Evolutionary conservation across 805 yeast species (phyloP), one percentile per base, ranked within the genome.

Genomic region (Starmerella stigmatis): DNA sequence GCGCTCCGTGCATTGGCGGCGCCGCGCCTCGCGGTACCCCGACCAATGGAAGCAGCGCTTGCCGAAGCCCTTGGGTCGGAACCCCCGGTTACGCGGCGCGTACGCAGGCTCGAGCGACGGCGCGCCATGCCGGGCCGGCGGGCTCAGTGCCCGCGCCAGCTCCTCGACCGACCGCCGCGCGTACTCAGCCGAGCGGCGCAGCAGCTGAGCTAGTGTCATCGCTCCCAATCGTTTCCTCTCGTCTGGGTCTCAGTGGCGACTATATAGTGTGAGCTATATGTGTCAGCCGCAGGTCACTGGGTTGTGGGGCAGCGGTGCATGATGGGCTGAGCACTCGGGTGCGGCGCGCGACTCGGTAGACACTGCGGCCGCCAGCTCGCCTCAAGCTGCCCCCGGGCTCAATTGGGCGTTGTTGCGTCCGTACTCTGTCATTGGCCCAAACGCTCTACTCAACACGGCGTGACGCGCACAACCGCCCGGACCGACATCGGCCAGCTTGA

Each of bases 81-180:
- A 20, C 17, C 25, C 32, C 23, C 44, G 52, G 39, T 34, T 26
- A 39, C 41, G 31, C 15, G 49, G 51, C 20, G 52, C 37, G 30
- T 44, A 45, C 8, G 50, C 50, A 15, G 49, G 55, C 41, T 49
- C 55, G 13, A 28, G 32, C 32, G 50, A 32, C 11, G 55, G 53
- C 3, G 32, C 13, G 10, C 16, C 41, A 8, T 33, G 37, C 11
- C 23, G 25, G 16, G 21, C 27, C 13, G 51, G 32, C 23, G 44
- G 35, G 13, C 41, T 28, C 46, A 51, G 25, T 7, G 48, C 50
- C 10, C 39, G 35, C 4, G 48, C 45, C n/a, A 50, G 29, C 42
- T 48, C 50, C 37, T 46, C 51, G 2, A 46, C 15, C n/a, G 48
- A 42, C 23, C 36, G 43, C 21, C 50, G 44, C 21, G 52, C 54